A percentile compares a stretch with the other conserved stretches of the same genome.
phyloP scores from a whole-genome alignment of 441 rosid genomes.

The Aleurites moluccanus region DNA sequence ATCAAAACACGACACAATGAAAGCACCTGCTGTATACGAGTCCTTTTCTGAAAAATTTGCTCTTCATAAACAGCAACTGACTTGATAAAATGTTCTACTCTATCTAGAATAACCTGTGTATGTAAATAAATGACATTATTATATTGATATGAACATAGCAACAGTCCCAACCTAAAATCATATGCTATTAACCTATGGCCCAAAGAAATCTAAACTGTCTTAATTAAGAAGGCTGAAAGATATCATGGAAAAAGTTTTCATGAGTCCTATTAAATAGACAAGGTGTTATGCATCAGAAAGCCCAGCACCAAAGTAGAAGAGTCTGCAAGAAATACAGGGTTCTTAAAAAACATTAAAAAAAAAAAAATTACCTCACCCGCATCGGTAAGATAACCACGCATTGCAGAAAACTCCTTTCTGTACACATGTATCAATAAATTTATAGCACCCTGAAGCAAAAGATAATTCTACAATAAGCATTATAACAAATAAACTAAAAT shows the following conservation, averaged over 20 bases:
- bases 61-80: slow-evolving; percentile 81
- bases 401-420: slow-evolving; percentile 78
- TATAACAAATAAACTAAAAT: background rate
- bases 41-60: slow-evolving; percentile 93
- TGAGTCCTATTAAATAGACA: background rate
- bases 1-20: slow-evolving; percentile 19
- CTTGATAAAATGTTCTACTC: slow-evolving; percentile 87
- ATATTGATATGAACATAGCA: background rate
- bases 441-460: slow-evolving; percentile 81
- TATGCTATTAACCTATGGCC: background rate
- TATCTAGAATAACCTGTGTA: slow-evolving; percentile 67
- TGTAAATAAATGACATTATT: slow-evolving; percentile 2
- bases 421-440: slow-evolving; percentile 86
- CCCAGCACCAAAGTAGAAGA: background rate
- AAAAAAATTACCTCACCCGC: slow-evolving; percentile 93
- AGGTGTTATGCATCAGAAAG: background rate
- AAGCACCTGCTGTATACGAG: slow-evolving; percentile 82
- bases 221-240: background rate
- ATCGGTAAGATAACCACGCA: slow-evolving; percentile 98
- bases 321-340: background rate
- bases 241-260: background rate
- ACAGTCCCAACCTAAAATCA: background rate
- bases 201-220: background rate
- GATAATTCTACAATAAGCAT: slow-evolving; percentile 15
- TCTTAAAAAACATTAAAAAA: slow-evolving; percentile 1